Conservation (phyloP, 2,329 filamentous ascomycete species). For the Drechslera avenae region DNA sequence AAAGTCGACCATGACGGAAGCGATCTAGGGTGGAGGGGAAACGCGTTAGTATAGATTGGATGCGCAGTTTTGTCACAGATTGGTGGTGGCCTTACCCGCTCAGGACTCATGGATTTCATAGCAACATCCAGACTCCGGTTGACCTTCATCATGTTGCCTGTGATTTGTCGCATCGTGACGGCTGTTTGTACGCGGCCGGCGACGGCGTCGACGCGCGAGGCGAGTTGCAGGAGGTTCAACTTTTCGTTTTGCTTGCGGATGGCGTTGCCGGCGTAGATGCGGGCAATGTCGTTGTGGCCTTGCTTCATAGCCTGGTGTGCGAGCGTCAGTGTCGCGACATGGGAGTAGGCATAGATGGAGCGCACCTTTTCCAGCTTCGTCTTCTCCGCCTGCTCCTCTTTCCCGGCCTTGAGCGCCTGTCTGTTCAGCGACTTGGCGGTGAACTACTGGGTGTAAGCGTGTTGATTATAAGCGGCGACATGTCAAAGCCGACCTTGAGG, state of each 20-base stretch:
- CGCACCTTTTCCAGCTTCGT: conserved; percentile 65
- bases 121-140: conserved; percentile 66
- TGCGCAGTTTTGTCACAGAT: neutral
- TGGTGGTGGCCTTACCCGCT: conserved; percentile 54
- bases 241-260: conserved; percentile 68
- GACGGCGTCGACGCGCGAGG: conserved; percentile 64
- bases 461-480: neutral
- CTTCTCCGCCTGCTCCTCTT: conserved; percentile 66
- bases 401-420: conserved; percentile 65
- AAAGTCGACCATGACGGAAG: conserved; percentile 69
- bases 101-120: conserved; percentile 68
- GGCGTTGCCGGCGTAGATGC: conserved; percentile 67
- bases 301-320: conserved; percentile 61
- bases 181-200: conserved; percentile 66
- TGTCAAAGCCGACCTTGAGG: conserved; percentile 57
- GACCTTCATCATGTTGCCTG: conserved; percentile 66
- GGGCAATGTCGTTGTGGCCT: conserved; percentile 64
- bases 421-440: conserved; percentile 67
- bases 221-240: conserved; percentile 62
- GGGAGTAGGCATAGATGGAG: neutral
- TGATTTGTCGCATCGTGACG: conserved; percentile 66
- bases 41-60: conserved; percentile 7
- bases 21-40: conserved; percentile 60
- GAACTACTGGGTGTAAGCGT: conserved; percentile 54
- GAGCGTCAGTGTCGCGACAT: neutral